Conservation (phyloP, 495 filamentous ascomycete genomes). For the Penicillium pancosmium region DNA sequence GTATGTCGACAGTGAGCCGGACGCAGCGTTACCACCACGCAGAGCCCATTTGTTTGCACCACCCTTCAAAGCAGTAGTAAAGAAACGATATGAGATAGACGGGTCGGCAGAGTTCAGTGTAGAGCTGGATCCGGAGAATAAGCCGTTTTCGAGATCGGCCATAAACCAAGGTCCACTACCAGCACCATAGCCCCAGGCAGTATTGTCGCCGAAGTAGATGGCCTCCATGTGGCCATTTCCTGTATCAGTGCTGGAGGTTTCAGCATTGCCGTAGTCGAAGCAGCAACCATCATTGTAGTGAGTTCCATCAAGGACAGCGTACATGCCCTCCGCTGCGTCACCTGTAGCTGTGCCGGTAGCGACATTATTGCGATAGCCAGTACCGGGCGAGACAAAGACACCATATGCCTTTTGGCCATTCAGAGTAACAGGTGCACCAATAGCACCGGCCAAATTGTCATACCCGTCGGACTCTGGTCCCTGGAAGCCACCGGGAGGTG, state of each 20-base stretch:
- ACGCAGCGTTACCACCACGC: slow-evolving; percentile 55
- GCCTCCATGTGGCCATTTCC: slow-evolving; percentile 64
- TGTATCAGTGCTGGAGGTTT: slow-evolving; percentile 54
- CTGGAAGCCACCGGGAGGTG: slow-evolving; percentile 53
- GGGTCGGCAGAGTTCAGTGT: slow-evolving; percentile 48
- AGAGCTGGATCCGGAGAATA: slow-evolving; percentile 53
- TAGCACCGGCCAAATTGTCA: slow-evolving; percentile 57
- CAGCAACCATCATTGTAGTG: slow-evolving; percentile 62
- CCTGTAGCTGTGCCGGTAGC: slow-evolving; percentile 53
- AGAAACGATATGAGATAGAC: slow-evolving; percentile 51
- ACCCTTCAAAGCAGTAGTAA: slow-evolving; percentile 57
- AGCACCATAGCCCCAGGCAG: slow-evolving; percentile 52
- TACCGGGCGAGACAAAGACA: slow-evolving; percentile 57
- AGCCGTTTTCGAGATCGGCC: slow-evolving; percentile 62
- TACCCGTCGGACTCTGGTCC: slow-evolving; percentile 57
- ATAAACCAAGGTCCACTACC: slow-evolving; percentile 62
- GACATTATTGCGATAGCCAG: slow-evolving; percentile 57
- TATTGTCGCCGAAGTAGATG: slow-evolving; percentile 57
- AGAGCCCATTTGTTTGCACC: slow-evolving; percentile 55
- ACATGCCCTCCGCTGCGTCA: slow-evolving; percentile 58
- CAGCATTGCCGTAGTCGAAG: slow-evolving; percentile 66
- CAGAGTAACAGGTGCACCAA: slow-evolving; percentile 58
- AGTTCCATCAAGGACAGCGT: slow-evolving; percentile 61
- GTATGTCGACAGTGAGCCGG: slow-evolving; percentile 56
- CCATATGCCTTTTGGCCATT: slow-evolving; percentile 62